phyloP scores from a whole-genome alignment of 164 flowering plant species.

The Litsea cubeba region DNA sequence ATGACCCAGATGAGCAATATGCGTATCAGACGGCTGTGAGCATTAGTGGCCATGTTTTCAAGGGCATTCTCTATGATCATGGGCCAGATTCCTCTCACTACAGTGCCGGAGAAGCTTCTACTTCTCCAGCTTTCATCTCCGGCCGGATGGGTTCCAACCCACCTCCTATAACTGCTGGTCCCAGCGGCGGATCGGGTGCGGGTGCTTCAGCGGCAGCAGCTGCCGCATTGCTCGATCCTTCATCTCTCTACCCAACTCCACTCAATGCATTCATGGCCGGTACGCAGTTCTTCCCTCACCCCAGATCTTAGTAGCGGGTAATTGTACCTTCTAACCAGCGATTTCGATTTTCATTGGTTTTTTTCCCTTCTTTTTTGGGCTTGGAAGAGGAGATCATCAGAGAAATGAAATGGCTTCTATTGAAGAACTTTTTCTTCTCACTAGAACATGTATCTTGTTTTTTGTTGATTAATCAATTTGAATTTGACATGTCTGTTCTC shows the following conservation, averaged over 20 bases:
- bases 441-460: neutral
- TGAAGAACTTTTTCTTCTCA: neutral
- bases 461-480: neutral
- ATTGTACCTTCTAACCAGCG: neutral
- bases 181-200: constrained; percentile 4
- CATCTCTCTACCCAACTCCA: constrained; percentile 59
- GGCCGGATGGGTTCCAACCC: constrained; percentile 28
- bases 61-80: constrained; percentile 83
- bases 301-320: constrained; percentile 10
- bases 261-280: constrained; percentile 72
- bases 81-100: constrained; percentile 48
- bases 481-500: neutral
- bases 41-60: constrained; percentile 87
- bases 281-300: constrained; percentile 77
- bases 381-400: neutral
- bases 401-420: neutral
- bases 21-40: constrained; percentile 89
- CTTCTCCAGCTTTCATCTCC: constrained; percentile 4
- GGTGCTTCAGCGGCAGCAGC: constrained; percentile 16
- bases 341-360: neutral
- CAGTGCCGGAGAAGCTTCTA: constrained; percentile 37
- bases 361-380: neutral
- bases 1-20: constrained; percentile 55
- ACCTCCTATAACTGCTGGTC: constrained; percentile 9
- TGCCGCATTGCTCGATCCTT: constrained; percentile 41